Conservation (phyloP, 352 stramenopile species). For the Globisporangium emineosum region DNA sequence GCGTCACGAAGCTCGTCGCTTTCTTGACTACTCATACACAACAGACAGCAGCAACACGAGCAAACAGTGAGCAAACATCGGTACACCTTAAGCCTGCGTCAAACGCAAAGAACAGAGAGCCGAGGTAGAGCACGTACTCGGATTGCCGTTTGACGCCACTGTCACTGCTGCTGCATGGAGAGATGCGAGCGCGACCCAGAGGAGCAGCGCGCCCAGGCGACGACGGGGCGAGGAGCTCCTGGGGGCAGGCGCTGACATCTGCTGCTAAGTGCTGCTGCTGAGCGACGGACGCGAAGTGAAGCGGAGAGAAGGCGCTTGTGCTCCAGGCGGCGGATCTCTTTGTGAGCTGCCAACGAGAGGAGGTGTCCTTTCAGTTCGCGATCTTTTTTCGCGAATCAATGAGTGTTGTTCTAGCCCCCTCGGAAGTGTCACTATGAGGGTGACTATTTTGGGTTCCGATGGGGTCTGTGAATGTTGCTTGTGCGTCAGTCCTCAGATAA, state of each 20-base stretch:
- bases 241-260: background rate
- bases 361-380: background rate
- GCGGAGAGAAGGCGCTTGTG: background rate
- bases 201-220: background rate
- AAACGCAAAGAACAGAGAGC: background rate
- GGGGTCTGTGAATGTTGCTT: too few relatives aligned
- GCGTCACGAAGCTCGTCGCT: slow-evolving; percentile 42
- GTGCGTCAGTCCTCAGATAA: too few relatives aligned
- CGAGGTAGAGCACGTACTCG: background rate
- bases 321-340: background rate
- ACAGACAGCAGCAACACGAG: background rate
- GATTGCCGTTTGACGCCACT: background rate
- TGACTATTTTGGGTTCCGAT: too few relatives aligned
- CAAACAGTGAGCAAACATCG: background rate
- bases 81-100: background rate
- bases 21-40: background rate
- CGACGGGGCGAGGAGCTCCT: background rate
- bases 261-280: background rate
- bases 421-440: too few relatives aligned
- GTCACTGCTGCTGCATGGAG: background rate
- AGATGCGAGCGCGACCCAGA: background rate
- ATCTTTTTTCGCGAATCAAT: too few relatives aligned
- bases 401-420: too few relatives aligned
- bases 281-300: too few relatives aligned
- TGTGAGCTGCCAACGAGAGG: background rate